Evolutionary conservation across 768 basidiomycete genomes (phyloP), one percentile per base, ranked within the genome.

Genomic region (Lactifluus echinatus): DNA sequence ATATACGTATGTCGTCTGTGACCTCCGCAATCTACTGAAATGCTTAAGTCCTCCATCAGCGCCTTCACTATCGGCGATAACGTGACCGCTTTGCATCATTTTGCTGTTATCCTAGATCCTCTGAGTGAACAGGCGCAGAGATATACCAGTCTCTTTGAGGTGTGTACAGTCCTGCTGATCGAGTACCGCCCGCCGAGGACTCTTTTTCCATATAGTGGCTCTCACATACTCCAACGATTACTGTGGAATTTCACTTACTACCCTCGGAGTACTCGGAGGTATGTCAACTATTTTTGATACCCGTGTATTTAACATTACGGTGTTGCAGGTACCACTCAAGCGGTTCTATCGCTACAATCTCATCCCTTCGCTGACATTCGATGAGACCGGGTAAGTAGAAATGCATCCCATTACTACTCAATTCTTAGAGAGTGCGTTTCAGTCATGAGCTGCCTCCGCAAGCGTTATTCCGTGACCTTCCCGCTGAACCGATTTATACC

Each of bases 271-370:
- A 85, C 59, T 67, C 70, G 1, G 93, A 97, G 72, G 92, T 92
- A 57, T 28, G 77, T 64, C 21, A 17, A 8, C 15, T n/a, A 12
- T 17, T 7, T n/a, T 1, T 49, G 39, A n/a, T 23, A 19, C 19
- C 6, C n/a, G 34, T 53, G 21, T 17, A 28, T 24, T 39, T 47
- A 5, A 3, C 34, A 15, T 50, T 10, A 39, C 23, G 44, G 12
- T 12, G 19, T 43, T 26, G 2, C 60, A 96, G 89, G 74, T 96
- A 26, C 93, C 93, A 0, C 72, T 98, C 42, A 97, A 96, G 69
- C 80, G 86, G 17, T 98, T 97, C 75, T 98, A 96, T 68, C 85
- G 89, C 7, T 91, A 85, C 66, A 84, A 82, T 52, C 71, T 93
- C 4, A 66, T 73, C 2, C 76, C 83, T 2, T 67, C 71, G 3